Conservation (phyloP, 2,329 filamentous ascomycete genomes). For the Seiridium unicorne region DNA sequence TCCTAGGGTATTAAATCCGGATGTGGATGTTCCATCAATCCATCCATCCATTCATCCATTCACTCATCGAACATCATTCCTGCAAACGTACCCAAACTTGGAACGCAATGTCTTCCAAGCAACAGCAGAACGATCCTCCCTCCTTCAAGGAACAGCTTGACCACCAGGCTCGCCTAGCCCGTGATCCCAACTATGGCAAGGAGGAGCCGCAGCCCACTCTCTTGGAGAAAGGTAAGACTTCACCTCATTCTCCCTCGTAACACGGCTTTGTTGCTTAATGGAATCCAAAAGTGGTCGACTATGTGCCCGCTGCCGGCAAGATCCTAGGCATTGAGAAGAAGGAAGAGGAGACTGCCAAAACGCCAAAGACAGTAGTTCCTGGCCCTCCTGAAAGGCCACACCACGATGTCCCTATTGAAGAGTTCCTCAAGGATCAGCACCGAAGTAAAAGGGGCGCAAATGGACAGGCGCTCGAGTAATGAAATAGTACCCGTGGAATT, state of each 20-base stretch:
- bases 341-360: conserved; percentile 20
- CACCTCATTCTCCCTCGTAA: too few species aligned
- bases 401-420: conserved; percentile 49
- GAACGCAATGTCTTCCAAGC: background rate
- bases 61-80: background rate
- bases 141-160: conserved; percentile 45
- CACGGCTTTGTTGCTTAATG: background rate
- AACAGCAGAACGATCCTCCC: background rate
- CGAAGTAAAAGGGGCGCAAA: conserved; percentile 34
- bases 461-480: background rate
- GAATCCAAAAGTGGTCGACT: conserved; percentile 35
- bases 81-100: background rate
- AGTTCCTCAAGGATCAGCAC: conserved; percentile 53
- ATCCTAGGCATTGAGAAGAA: conserved; percentile 33
- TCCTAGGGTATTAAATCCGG: too few species aligned
- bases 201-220: conserved; percentile 30
- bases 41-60: background rate
- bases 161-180: conserved; percentile 34
- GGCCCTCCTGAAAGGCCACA: conserved; percentile 42
- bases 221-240: conserved; percentile 39
- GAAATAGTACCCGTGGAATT: too few species aligned
- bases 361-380: conserved; percentile 14
- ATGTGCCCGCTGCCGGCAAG: conserved; percentile 40
- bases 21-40: background rate
- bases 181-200: conserved; percentile 21